Percentiles rank a stretch among this genome's conserved stretches.
Evolutionary conservation across 345 rosid species (phyloP).

Genomic region (Camelina sativa): DNA sequence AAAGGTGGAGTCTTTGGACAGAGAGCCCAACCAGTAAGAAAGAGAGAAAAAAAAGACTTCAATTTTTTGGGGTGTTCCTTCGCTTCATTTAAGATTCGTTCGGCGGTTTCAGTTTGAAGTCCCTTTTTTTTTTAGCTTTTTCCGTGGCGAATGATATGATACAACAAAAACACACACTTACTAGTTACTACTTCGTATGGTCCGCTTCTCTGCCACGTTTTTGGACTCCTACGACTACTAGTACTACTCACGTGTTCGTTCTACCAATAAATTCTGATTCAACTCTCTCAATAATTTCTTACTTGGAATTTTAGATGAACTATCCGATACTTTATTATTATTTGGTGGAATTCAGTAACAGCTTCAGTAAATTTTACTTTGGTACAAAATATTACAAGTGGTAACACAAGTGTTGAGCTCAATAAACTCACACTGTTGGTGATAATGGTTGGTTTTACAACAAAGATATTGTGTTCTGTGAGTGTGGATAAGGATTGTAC

Average conservation of each 20-base stretch:
- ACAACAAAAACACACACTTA: slow-evolving; percentile 1
- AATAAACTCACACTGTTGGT: background rate
- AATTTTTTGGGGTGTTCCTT: slow-evolving; percentile 13
- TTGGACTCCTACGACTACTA: background rate
- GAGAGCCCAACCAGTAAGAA: slow-evolving; percentile 51
- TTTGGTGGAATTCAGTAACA: background rate
- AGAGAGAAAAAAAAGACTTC: slow-evolving; percentile 5
- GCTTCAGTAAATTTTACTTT: background rate
- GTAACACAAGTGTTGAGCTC: background rate
- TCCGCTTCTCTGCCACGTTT: slow-evolving; percentile 42
- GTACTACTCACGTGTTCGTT: slow-evolving; percentile 41
- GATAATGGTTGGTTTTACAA: background rate
- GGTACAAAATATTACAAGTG: background rate
- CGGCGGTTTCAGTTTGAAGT: slow-evolving; percentile 53
- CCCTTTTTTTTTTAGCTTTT: slow-evolving; percentile 9
- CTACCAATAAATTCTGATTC: slow-evolving; percentile 5
- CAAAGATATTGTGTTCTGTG: no score
- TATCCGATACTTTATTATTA: background rate
- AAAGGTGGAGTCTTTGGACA: slow-evolving; percentile 46
- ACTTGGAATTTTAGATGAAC: background rate
- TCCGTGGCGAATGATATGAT: slow-evolving; percentile 2
- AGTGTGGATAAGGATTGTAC: background rate
- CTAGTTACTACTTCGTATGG: slow-evolving; percentile 30
- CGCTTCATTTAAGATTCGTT: slow-evolving; percentile 46
- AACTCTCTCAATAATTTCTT: slow-evolving; percentile 6